Percentiles rank a stretch among this genome's conserved stretches.
These are phyloP conservation scores for Chimonanthus praecox DNA, from an alignment of 164 flowering plant genomes.

Conservation along the genomic window DNA sequence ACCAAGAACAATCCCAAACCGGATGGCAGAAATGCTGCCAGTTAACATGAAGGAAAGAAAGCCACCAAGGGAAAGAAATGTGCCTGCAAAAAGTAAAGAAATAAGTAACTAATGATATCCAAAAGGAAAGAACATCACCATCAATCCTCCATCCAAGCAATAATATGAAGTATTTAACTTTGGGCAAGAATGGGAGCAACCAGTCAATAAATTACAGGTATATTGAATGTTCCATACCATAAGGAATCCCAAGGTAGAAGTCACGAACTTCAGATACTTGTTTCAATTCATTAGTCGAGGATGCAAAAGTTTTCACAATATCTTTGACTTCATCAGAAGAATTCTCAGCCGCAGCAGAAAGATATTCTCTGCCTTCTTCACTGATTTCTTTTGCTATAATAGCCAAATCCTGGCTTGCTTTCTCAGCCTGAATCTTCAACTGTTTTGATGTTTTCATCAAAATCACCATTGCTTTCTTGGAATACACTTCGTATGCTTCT, in stretches of 20 bases:
- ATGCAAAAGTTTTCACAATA: slow-evolving; percentile 61
- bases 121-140: not conserved
- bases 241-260: slow-evolving; percentile 84
- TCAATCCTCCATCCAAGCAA: not conserved
- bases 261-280: slow-evolving; percentile 58
- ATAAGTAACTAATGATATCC: not conserved
- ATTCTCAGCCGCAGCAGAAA: slow-evolving; percentile 54
- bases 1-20: slow-evolving; percentile 93
- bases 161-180: not conserved
- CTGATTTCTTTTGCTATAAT: slow-evolving; percentile 50
- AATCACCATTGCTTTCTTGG: slow-evolving; percentile 48
- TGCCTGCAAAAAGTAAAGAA: slow-evolving; percentile 48
- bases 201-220: not conserved
- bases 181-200: not conserved
- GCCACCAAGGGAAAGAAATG: slow-evolving; percentile 64
- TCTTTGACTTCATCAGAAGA: slow-evolving; percentile 81
- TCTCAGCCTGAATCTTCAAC: slow-evolving; percentile 72
- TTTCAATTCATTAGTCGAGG: slow-evolving; percentile 38
- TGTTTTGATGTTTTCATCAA: slow-evolving; percentile 61
- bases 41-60: slow-evolving; percentile 85
- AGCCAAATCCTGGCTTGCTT: slow-evolving; percentile 60
- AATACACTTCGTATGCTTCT: slow-evolving; percentile 76
- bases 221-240: slow-evolving; percentile 46
- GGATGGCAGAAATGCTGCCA: slow-evolving; percentile 73
- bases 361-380: slow-evolving; percentile 59